Percentiles rank a stretch among this genome's conserved stretches.
phyloP scores from a whole-genome alignment of 1,284 basidiomycete species.

The Albatrellus sp. region DNA sequence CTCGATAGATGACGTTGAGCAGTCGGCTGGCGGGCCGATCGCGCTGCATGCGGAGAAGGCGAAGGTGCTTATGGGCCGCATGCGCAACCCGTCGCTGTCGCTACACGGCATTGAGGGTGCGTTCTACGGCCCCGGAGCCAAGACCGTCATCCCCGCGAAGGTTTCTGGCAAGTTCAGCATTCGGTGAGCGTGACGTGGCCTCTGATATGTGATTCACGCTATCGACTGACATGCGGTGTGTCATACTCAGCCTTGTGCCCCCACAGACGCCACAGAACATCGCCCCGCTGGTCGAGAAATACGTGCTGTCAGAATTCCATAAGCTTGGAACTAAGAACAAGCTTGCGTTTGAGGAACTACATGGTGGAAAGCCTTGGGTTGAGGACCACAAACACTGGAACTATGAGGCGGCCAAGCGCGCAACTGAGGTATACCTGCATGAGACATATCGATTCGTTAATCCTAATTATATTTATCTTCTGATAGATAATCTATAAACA shows the following conservation, averaged over 20 bases:
- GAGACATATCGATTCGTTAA: neutral
- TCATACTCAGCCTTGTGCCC: conserved; percentile 56
- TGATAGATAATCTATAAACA: conserved; percentile 64
- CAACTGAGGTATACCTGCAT: conserved; percentile 44
- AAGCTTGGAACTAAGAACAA: conserved; percentile 81
- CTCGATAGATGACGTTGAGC: conserved; percentile 63
- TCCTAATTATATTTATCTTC: neutral
- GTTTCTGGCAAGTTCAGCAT: conserved; percentile 93
- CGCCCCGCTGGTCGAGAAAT: conserved; percentile 59
- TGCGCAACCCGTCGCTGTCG: conserved; percentile 82
- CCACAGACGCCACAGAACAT: conserved; percentile 76
- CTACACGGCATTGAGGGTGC: conserved; percentile 97
- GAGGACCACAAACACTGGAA: conserved; percentile 85
- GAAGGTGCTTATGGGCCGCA: conserved; percentile 81
- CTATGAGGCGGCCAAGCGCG: conserved; percentile 83
- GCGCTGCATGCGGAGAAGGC: conserved; percentile 77
- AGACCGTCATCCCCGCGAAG: conserved; percentile 92
- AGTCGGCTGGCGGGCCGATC: conserved; percentile 67
- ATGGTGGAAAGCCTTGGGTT: conserved; percentile 89
- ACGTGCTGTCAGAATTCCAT: conserved; percentile 70
- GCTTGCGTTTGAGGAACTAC: conserved; percentile 52
- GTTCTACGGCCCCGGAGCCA: conserved; percentile 78
- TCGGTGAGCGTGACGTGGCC: conserved; percentile 34
- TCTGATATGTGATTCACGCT: neutral
- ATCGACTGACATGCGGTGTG: no score